phyloP scores from a whole-genome alignment of 108 stramenopile species.

The Tribonema minus region DNA sequence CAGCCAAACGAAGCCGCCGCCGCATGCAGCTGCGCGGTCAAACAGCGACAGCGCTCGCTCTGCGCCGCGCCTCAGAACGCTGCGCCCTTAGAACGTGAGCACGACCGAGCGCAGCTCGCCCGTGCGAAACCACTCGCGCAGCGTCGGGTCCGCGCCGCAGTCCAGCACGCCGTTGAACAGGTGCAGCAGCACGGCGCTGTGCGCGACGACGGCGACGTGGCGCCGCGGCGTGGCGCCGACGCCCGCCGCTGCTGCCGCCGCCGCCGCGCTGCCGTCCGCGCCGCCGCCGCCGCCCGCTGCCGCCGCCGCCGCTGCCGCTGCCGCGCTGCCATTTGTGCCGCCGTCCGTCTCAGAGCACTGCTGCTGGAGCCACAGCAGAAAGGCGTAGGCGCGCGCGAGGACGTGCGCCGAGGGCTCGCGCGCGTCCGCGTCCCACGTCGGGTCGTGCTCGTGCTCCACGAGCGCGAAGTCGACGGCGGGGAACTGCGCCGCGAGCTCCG shows the following conservation, averaged over 20 bases:
- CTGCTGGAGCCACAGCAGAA: not conserved
- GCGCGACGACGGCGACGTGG: not conserved
- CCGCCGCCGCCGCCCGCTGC: not conserved
- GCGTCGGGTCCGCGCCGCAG: not conserved
- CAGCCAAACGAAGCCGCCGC: too few relatives aligned
- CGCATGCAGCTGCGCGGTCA: too few relatives aligned
- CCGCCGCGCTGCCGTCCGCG: not conserved
- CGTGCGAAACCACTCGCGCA: not conserved
- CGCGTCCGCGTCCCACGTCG: not conserved
- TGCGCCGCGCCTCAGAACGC: too few relatives aligned
- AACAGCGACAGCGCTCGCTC: too few relatives aligned
- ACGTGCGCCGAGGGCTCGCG: not conserved
- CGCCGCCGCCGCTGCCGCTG: not conserved
- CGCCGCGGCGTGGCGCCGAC: not conserved
- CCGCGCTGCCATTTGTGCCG: not conserved
- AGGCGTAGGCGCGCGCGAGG: not conserved
- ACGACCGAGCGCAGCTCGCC: not conserved
- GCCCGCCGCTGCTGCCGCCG: not conserved
- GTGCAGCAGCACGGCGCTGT: not conserved
- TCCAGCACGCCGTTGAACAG: not conserved
- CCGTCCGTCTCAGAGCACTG: not conserved
- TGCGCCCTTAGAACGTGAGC: too few relatives aligned
- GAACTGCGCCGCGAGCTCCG: not conserved
- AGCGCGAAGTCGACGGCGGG: not conserved
- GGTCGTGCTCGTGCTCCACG: not conserved